A percentile compares a stretch with the other conserved stretches of the same genome.
phyloP scores from a whole-genome alignment of 257 asterid genomes.

The Solanum chiquidenum region DNA sequence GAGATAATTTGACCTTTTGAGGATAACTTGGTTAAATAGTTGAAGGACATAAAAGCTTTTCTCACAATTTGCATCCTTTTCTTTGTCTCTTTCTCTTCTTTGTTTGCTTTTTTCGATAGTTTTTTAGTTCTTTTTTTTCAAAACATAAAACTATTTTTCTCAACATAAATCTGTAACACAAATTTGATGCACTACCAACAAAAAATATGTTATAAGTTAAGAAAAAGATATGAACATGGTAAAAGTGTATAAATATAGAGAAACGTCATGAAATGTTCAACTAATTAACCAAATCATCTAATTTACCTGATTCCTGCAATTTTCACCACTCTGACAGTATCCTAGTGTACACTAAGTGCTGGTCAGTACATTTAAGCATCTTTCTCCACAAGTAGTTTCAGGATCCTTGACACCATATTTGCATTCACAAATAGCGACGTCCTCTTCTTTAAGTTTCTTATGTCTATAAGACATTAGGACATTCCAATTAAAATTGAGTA shows the following conservation, averaged over 20 bases:
- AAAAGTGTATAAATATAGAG: neutral
- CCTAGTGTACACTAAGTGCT: neutral
- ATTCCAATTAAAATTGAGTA: neutral
- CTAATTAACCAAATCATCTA: neutral
- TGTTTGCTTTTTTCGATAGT: neutral
- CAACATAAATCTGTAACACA: neutral
- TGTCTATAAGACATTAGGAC: conserved; percentile 20
- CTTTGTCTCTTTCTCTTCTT: neutral
- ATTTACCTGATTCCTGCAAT: neutral
- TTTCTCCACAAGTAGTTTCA: neutral
- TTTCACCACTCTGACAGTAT: neutral
- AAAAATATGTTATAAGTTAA: neutral
- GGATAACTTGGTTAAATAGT: neutral
- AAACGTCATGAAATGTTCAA: neutral
- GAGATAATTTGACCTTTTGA: neutral
- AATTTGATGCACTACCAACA: neutral
- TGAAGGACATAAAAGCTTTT: neutral
- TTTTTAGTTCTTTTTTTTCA: neutral
- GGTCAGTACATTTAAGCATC: neutral
- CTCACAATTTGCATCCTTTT: neutral
- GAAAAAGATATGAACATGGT: neutral
- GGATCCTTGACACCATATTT: neutral
- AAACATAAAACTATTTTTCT: neutral
- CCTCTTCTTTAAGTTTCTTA: conserved; percentile 63
- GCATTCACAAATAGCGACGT: conserved; percentile 68